These are phyloP conservation scores for Aureoboletus auriporus DNA, from an alignment of 768 basidiomycete species.

Conservation along the genomic window DNA sequence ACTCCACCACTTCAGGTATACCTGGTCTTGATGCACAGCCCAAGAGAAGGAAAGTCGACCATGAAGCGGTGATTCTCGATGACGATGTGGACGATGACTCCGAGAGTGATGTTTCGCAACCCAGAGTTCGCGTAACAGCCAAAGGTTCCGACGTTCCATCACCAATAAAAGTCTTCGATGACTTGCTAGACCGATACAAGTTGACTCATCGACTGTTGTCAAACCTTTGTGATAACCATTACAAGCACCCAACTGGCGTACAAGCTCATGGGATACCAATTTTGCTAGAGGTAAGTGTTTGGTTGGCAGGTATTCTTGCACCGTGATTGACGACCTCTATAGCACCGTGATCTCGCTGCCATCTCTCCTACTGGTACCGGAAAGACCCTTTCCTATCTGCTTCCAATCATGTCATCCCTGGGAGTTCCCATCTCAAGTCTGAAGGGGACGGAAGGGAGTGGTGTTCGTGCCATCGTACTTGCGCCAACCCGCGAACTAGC, in stretches of 20 bases:
- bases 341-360: slow-evolving; percentile 86
- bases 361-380: slow-evolving; percentile 98
- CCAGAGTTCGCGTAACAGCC: slow-evolving; percentile 62
- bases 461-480: slow-evolving; percentile 75
- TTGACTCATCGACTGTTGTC: slow-evolving; percentile 56
- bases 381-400: slow-evolving; percentile 90
- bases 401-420: slow-evolving; percentile 71
- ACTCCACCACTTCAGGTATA: slow-evolving; percentile 11
- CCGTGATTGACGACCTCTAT: not conserved
- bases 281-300: slow-evolving; percentile 59
- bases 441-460: slow-evolving; percentile 44
- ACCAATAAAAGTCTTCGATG: slow-evolving; percentile 54
- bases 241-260: slow-evolving; percentile 70
- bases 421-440: slow-evolving; percentile 49
- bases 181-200: slow-evolving; percentile 52
- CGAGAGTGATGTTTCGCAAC: slow-evolving; percentile 22
- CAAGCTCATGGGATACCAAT: slow-evolving; percentile 80
- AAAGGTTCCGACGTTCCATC: slow-evolving; percentile 72
- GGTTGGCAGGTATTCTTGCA: not conserved
- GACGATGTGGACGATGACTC: slow-evolving; percentile 19
- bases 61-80: slow-evolving; percentile 19
- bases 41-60: slow-evolving; percentile 30
- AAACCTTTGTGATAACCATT: slow-evolving; percentile 61
- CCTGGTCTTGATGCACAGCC: slow-evolving; percentile 9
- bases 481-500: slow-evolving; percentile 96